Evolutionary conservation across 78 protist genomes (phyloP).

Genomic region (Cavenderia fasciculata): DNA sequence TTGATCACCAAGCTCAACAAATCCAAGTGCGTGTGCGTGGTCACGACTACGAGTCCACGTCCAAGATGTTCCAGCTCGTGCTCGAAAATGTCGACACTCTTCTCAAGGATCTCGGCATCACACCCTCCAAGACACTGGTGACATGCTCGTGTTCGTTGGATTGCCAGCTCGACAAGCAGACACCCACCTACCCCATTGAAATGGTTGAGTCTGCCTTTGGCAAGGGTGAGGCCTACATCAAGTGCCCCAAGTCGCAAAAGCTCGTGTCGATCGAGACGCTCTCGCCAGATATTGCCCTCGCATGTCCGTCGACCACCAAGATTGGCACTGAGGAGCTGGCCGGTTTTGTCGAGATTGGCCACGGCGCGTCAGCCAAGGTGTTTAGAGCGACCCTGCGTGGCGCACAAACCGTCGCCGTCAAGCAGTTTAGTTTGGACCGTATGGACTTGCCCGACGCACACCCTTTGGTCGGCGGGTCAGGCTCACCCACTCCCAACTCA

Average conservation of each 20-base stretch:
- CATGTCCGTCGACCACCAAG: slow-evolving; percentile 50
- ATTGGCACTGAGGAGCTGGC: slow-evolving; percentile 19
- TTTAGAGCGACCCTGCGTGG: slow-evolving; percentile 20
- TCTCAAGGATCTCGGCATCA: slow-evolving; percentile 32
- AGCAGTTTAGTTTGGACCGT: slow-evolving; percentile 53
- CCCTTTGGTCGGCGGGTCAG: background rate
- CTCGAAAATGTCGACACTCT: slow-evolving; percentile 67
- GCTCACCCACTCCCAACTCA: background rate
- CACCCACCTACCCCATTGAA: slow-evolving; percentile 26
- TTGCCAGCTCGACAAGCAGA: slow-evolving; percentile 34
- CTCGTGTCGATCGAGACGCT: slow-evolving; percentile 25
- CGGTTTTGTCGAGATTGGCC: slow-evolving; percentile 41
- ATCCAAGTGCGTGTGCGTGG: slow-evolving; percentile 62
- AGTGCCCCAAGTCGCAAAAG: slow-evolving; percentile 19
- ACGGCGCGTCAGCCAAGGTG: slow-evolving; percentile 62
- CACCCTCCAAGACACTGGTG: background rate
- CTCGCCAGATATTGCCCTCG: slow-evolving; percentile 55
- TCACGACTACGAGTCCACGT: slow-evolving; percentile 59
- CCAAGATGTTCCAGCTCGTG: slow-evolving; percentile 46
- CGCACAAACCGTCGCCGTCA: slow-evolving; percentile 17
- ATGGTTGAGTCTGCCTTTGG: slow-evolving; percentile 31
- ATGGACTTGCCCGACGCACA: slow-evolving; percentile 30
- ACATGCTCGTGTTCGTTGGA: slow-evolving; percentile 35
- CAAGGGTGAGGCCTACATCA: slow-evolving; percentile 19
- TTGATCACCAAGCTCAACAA: slow-evolving; percentile 8